Evolutionary conservation across 2,329 filamentous ascomycete genomes (phyloP).

Genomic region (Penicillium sumatraense): DNA sequence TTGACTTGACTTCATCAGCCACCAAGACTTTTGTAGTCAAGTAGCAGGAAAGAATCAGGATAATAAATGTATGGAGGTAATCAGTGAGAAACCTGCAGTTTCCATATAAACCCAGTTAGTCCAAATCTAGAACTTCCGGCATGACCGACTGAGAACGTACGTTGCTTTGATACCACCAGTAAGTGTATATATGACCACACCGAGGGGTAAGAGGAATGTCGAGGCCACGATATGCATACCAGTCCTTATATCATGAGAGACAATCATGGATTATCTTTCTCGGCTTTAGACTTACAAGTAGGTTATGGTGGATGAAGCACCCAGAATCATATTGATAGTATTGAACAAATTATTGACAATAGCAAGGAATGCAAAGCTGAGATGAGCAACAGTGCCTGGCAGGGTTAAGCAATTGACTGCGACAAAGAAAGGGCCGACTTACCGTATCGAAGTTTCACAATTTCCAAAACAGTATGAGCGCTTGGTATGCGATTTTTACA

Average conservation of each 20-base stretch:
- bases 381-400: slow-evolving; percentile 32
- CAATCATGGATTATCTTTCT: not conserved
- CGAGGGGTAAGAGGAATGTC: slow-evolving; percentile 49
- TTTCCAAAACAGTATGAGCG: slow-evolving; percentile 48
- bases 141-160: slow-evolving; percentile 23
- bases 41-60: not conserved
- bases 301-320: slow-evolving; percentile 46
- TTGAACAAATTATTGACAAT: slow-evolving; percentile 51
- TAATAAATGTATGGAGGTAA: not conserved
- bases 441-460: slow-evolving; percentile 47
- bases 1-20: not conserved
- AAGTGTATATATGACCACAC: slow-evolving; percentile 43
- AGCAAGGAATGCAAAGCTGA: slow-evolving; percentile 47
- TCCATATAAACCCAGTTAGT: not conserved
- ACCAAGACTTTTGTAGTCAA: not conserved
- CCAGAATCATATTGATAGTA: slow-evolving; percentile 48
- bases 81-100: not conserved
- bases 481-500: slow-evolving; percentile 48
- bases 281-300: not conserved
- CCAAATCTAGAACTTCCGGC: not conserved
- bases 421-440: not conserved
- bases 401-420: not conserved
- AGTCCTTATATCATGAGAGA: not conserved
- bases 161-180: slow-evolving; percentile 48
- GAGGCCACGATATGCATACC: slow-evolving; percentile 52